Evolutionary conservation across 148 eudicot genomes (phyloP).

Genomic region (Rhododendron mucronatum): DNA sequence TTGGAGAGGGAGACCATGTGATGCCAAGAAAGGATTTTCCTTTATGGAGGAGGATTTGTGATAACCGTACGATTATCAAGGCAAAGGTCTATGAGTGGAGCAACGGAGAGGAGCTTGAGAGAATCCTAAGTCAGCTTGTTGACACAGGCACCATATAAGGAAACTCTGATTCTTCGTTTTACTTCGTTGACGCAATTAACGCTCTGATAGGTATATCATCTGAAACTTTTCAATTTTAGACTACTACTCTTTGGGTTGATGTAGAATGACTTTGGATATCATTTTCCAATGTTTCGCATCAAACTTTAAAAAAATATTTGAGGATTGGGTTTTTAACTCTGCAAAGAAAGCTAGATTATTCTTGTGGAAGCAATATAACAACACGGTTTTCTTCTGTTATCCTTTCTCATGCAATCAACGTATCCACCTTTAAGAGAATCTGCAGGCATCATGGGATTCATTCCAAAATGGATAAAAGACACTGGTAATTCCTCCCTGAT

Average conservation of each 20-base stretch:
- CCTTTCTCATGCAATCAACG: conserved; percentile 52
- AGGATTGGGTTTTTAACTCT: not conserved
- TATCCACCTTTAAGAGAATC: conserved; percentile 74
- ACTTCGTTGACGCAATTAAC: not conserved
- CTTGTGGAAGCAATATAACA: not conserved
- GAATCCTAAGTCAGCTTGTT: conserved; percentile 48
- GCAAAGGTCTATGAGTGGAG: conserved; percentile 70
- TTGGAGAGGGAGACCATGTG: conserved; percentile 50
- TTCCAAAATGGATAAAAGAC: conserved; percentile 73
- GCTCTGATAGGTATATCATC: not conserved
- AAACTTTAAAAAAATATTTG: not conserved
- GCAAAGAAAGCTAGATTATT: not conserved
- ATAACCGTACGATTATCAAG: conserved; percentile 37
- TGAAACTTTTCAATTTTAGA: not conserved
- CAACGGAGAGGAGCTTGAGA: conserved; percentile 59
- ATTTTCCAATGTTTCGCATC: not conserved
- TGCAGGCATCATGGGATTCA: conserved; percentile 79
- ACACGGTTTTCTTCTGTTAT: not conserved
- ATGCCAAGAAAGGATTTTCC: conserved; percentile 74
- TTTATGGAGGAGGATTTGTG: conserved; percentile 39
- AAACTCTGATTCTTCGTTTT: not conserved
- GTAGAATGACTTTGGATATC: not conserved
- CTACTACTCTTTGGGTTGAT: not conserved
- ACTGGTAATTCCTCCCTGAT: conserved; percentile 51
- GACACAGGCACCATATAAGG: conserved; percentile 11